These are phyloP conservation scores for Corchorus capsularis DNA, from an alignment of 345 rosid genomes.

Conservation along the genomic window DNA sequence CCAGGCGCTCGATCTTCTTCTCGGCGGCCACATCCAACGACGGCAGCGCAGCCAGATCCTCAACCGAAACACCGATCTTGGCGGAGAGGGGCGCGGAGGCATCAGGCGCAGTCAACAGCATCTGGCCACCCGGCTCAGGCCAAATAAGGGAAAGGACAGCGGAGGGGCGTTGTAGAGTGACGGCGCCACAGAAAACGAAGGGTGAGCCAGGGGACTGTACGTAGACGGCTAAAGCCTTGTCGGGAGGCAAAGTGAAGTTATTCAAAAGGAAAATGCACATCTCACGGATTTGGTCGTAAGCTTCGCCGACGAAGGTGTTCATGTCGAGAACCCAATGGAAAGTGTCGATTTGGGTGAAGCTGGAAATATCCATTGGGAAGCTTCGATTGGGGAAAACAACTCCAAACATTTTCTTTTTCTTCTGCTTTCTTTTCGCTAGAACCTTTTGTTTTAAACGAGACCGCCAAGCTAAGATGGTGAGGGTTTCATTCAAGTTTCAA, in stretches of 20 bases:
- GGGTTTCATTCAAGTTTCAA: not conserved
- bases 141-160: slow-evolving; percentile 80
- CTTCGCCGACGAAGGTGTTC: slow-evolving; percentile 95
- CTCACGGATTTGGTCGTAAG: slow-evolving; percentile 76
- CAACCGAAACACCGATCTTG: slow-evolving; percentile 89
- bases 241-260: slow-evolving; percentile 75
- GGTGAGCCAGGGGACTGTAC: slow-evolving; percentile 88
- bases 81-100: slow-evolving; percentile 58
- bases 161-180: slow-evolving; percentile 78
- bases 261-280: slow-evolving; percentile 85
- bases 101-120: slow-evolving; percentile 68
- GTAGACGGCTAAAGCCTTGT: slow-evolving; percentile 92
- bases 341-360: slow-evolving; percentile 87
- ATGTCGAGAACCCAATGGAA: slow-evolving; percentile 96
- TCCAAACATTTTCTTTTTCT: slow-evolving; percentile 61
- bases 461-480: not conserved
- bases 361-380: slow-evolving; percentile 89
- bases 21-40: slow-evolving; percentile 77
- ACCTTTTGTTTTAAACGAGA: no score
- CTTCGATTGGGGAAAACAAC: slow-evolving; percentile 95
- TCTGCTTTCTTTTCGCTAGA: no score
- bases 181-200: slow-evolving; percentile 83
- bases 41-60: slow-evolving; percentile 61
- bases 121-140: slow-evolving; percentile 80
- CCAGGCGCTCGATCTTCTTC: slow-evolving; percentile 76